Conservation (phyloP, 331 rosid genomes). For the Telfairia occidentalis region DNA sequence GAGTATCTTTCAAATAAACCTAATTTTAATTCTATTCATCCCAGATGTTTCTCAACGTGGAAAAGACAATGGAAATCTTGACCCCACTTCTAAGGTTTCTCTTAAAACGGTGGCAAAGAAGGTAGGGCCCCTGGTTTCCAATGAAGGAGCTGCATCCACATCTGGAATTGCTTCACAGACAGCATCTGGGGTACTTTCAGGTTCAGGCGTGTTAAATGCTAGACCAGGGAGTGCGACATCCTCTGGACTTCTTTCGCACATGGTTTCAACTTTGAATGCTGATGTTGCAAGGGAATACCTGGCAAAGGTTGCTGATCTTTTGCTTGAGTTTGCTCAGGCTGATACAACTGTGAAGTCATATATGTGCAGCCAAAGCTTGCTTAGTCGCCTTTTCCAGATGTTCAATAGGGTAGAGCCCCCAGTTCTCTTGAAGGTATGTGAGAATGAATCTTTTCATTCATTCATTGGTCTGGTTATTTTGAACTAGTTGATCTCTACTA, state of each 20-base stretch:
- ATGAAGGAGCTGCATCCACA: constrained; percentile 75
- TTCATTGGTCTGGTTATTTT: neutral
- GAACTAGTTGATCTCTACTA: neutral
- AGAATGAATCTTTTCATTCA: neutral
- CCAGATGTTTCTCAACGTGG: constrained; percentile 97
- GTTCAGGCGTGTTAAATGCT: constrained; percentile 98
- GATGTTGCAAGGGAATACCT: constrained; percentile 95
- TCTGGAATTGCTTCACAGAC: constrained; percentile 95
- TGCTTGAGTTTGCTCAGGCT: constrained; percentile 95
- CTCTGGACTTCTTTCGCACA: constrained; percentile 92
- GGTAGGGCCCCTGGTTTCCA: constrained; percentile 44
- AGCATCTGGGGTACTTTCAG: constrained; percentile 94
- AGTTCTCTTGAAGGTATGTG: constrained; percentile 74
- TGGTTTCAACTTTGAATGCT: constrained; percentile 85
- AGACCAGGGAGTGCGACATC: constrained; percentile 98
- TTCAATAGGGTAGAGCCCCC: constrained; percentile 97
- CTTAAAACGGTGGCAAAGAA: constrained; percentile 59
- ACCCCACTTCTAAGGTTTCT: constrained; percentile 55
- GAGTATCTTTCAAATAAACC: constrained; percentile 1
- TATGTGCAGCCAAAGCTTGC: constrained; percentile 99
- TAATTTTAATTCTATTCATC: constrained; percentile 20
- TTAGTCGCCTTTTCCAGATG: constrained; percentile 98
- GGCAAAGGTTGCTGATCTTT: constrained; percentile 96
- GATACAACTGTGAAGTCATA: constrained; percentile 85
- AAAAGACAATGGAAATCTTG: constrained; percentile 76